phyloP scores from a whole-genome alignment of 2,329 filamentous ascomycete species.

The Aspergillus transmontanensis region DNA sequence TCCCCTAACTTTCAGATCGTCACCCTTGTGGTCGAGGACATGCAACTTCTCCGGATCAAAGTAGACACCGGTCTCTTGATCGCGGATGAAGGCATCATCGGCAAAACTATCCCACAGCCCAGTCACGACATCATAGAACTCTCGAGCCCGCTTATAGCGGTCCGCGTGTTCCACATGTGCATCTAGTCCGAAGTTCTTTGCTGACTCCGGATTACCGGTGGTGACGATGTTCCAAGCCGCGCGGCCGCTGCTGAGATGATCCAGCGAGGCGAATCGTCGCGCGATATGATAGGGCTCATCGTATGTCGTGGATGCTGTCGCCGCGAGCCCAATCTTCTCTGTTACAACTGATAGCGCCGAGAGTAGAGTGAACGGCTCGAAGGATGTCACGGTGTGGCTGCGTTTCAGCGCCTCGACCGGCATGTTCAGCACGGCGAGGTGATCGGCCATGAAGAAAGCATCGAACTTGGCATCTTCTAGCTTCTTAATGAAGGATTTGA shows the following conservation, averaged over 20 bases:
- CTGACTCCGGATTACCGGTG: slow-evolving; percentile 55
- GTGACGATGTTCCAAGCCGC: slow-evolving; percentile 60
- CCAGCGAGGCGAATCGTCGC: slow-evolving; percentile 55
- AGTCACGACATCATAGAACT: slow-evolving; percentile 58
- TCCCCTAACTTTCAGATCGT: slow-evolving; percentile 50
- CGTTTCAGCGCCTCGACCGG: slow-evolving; percentile 59
- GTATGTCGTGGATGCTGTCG: slow-evolving; percentile 57
- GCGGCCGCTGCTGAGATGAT: slow-evolving; percentile 53
- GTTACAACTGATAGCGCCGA: slow-evolving; percentile 54
- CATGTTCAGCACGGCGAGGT: slow-evolving; percentile 59
- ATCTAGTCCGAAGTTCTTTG: slow-evolving; percentile 56
- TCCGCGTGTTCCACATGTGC: slow-evolving; percentile 54
- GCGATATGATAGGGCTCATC: slow-evolving; percentile 57
- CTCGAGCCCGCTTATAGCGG: slow-evolving; percentile 54
- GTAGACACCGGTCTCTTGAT: slow-evolving; percentile 51
- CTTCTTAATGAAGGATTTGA: slow-evolving; percentile 57
- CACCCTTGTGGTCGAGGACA: slow-evolving; percentile 54
- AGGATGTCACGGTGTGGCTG: slow-evolving; percentile 61
- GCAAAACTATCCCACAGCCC: slow-evolving; percentile 59
- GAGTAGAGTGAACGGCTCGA: slow-evolving; percentile 58
- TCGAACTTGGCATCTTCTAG: slow-evolving; percentile 59
- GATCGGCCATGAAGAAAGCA: slow-evolving; percentile 61
- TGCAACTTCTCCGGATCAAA: slow-evolving; percentile 58
- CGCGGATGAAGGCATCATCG: slow-evolving; percentile 57
- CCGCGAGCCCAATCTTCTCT: slow-evolving; percentile 53